Evolutionary conservation across 257 asterid species (phyloP), one percentile per base, ranked within the genome.

Genomic region (Nicotiana benthamiana): DNA sequence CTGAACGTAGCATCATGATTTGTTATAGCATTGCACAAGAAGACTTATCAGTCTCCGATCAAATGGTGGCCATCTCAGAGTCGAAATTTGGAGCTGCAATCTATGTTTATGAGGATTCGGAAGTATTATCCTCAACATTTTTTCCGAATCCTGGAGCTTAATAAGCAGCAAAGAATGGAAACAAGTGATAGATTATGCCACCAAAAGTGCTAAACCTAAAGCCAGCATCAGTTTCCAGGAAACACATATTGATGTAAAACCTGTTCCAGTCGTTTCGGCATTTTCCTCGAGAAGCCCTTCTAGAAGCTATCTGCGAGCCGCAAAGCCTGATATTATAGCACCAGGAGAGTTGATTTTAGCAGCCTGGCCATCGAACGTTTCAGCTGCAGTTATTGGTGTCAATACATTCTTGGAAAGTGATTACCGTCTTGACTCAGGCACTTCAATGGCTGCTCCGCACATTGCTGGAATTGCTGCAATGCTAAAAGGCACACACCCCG

Each of bases 401-500:
- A 72, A 72, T 46, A 72, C 78, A 24, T 46, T 46, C 48, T 72
- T 72, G 78, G 40, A 17, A 13, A 72, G 78, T 72, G 78, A 46
- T 72, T 72, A 46, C 78, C 16, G 78, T 15, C 78, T 72, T 72
- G 36, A 1, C 1, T 72, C 78, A 13, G 78, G 78, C 9, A 72
- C 78, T 48, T 72, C 78, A 7, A 72, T 72, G 78, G 40, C 78
- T 72, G 40, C 78, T 48, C 61, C 78, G 24, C 78, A 72, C 24
- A 48, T 72, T 72, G 78, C 78, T 24, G 78, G 78, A 72, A 48
- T 72, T 3, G 78, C 78, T 24, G 61, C 78, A 48, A 72, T 72
- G 78, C 78, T 72, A 6, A 72, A 72, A 72, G 78, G 78, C 24
- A 40, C 17, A 72, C 43, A 72, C 6, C 78, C 61, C 16, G 78